Evolutionary conservation across 139 green algal genomes (phyloP), one percentile per base, ranked within the genome.

Genomic region (Chlamydomonas schloesseri): DNA sequence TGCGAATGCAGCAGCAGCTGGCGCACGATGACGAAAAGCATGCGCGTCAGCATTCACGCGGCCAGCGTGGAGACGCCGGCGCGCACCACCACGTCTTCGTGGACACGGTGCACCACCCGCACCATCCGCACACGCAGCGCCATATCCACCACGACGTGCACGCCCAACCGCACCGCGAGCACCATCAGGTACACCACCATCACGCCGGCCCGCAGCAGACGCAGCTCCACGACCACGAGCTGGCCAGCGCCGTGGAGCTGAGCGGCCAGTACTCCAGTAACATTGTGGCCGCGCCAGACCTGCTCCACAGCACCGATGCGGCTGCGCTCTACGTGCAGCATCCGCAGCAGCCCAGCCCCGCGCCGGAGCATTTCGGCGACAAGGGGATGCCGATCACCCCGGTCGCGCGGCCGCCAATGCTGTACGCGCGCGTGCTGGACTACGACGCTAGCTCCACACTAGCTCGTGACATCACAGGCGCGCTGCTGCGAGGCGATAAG

Each of bases 131-230:
- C 15, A 53, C 24, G 0, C 53, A 69, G 3, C 81, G 47, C 8
- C 67, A 58, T 34, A 67, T 84, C 23, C 78, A 84, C n/a, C 65
- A 84, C 64, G 65, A 75, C 10, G 17, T 37, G 64, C 64, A 71
- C 64, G 64, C 26, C 62, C 26, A 69, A 20, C 42, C 42, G 42
- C 17, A 31, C 3, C 62, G 17, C 8, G 26, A 77, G 42, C 71
- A 77, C 3, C 13, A 69, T 31, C 73, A 80, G 5, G 3, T 14
- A 33, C 46, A 2, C 28, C 73, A 46, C 6, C 42, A 13, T 50
- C 6, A 5, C 42, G 6, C 42, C 42, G 6, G 8, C 42, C 42
- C 5, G 8, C 42, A 50, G 29, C 46, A 68, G 18, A 11, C n/a
- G 2, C 55, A 62, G 53, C 13, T 15, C 55, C 8, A 62, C 55